phyloP scores from a whole-genome alignment of 1,284 basidiomycete genomes.

The Cutaneotrichosporon spelunceum region DNA sequence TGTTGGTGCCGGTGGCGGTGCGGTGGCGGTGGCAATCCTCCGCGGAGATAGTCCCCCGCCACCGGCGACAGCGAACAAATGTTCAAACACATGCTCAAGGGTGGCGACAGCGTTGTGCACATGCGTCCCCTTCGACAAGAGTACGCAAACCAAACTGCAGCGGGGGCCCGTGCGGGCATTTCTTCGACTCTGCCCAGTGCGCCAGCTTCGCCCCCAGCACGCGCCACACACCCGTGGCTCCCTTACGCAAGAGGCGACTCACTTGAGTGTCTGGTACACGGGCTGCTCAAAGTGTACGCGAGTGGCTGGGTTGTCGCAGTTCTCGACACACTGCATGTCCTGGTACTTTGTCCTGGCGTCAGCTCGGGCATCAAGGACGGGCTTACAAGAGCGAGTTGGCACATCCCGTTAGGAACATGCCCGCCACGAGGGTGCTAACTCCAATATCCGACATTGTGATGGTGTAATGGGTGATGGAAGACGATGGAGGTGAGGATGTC shows the following conservation, averaged over 20 bases:
- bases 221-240: neutral
- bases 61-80: neutral
- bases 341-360: constrained; percentile 44
- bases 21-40: neutral
- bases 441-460: constrained; percentile 12
- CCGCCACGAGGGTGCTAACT: constrained; percentile 46
- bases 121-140: neutral
- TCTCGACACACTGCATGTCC: constrained; percentile 93
- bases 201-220: neutral
- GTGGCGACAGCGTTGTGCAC: too few relatives aligned
- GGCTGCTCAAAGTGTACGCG: constrained; percentile 80
- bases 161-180: neutral
- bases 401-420: constrained; percentile 56
- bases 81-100: neutral
- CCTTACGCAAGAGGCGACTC: constrained; percentile 45
- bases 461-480: neutral
- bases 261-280: constrained; percentile 85
- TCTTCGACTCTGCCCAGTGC: neutral
- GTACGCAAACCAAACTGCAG: neutral
- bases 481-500: neutral
- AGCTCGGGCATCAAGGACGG: constrained; percentile 4
- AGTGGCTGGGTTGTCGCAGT: constrained; percentile 61
- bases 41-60: neutral
- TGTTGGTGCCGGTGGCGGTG: neutral
- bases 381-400: constrained; percentile 51